Conservation (phyloP, 306 rosid genomes). For the Aeschynomene evenia region DNA sequence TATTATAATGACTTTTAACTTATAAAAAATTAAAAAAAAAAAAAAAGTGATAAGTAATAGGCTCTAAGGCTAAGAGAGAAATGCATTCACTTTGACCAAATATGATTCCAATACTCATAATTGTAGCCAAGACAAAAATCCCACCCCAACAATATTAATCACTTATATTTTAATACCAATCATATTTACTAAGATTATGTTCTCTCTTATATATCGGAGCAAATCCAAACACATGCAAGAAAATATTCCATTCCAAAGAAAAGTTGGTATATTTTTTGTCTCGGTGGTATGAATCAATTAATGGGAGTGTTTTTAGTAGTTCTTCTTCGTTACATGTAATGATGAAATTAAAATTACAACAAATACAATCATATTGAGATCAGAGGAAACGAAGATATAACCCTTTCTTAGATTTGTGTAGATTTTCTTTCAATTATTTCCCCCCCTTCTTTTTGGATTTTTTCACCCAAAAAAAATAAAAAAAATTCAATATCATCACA, state of each 20-base stretch:
- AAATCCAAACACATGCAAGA: conserved; percentile 64
- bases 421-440: neutral
- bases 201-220: conserved; percentile 19
- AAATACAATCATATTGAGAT: neutral
- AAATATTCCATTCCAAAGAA: conserved; percentile 50
- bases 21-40: too few relatives aligned
- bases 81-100: conserved; percentile 25
- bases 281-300: neutral
- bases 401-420: neutral
- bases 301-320: neutral
- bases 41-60: too few relatives aligned
- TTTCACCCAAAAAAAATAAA: too few relatives aligned
- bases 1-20: too few relatives aligned
- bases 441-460: neutral
- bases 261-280: conserved; percentile 26
- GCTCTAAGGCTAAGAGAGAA: conserved; percentile 8
- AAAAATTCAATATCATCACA: too few relatives aligned
- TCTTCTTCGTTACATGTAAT: conserved; percentile 28
- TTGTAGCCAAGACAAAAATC: conserved; percentile 33
- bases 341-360: conserved; percentile 23
- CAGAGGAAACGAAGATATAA: conserved; percentile 36
- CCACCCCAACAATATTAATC: conserved; percentile 19
- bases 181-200: conserved; percentile 50
- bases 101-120: neutral
- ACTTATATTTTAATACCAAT: conserved; percentile 34